A percentile compares a stretch with the other conserved stretches of the same genome.
phyloP scores from a whole-genome alignment of 768 basidiomycete species.

The Fistulinella prunicolor region DNA sequence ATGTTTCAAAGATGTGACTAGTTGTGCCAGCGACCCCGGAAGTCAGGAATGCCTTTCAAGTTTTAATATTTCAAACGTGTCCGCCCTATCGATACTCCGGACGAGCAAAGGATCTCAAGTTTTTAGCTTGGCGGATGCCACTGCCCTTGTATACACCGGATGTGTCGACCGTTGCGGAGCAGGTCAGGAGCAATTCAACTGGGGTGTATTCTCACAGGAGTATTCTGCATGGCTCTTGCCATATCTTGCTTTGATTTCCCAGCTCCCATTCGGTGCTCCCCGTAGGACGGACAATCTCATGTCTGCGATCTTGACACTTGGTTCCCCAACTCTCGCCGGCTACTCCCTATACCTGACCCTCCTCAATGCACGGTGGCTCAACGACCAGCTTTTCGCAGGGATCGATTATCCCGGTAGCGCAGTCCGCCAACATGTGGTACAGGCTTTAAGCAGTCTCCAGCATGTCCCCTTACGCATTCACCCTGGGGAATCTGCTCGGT shows the following conservation, averaged over 20 bases:
- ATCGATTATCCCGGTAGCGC: slow-evolving; percentile 24
- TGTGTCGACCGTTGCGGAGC: slow-evolving; percentile 14
- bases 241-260: slow-evolving; percentile 47
- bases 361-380: slow-evolving; percentile 44
- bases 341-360: slow-evolving; percentile 46
- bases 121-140: neutral
- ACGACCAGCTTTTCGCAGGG: slow-evolving; percentile 29
- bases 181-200: slow-evolving; percentile 14
- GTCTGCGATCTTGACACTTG: slow-evolving; percentile 42
- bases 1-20: slow-evolving; percentile 9
- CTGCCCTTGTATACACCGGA: slow-evolving; percentile 6
- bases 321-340: slow-evolving; percentile 43
- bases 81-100: slow-evolving; percentile 15
- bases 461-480: slow-evolving; percentile 39
- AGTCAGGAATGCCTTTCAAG: slow-evolving; percentile 2
- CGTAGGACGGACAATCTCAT: slow-evolving; percentile 41
- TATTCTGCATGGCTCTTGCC: slow-evolving; percentile 47
- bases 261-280: slow-evolving; percentile 46
- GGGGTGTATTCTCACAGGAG: slow-evolving; percentile 31
- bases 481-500: slow-evolving; percentile 22
- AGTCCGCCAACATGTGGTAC: slow-evolving; percentile 24
- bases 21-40: neutral
- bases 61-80: neutral
- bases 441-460: slow-evolving; percentile 39
- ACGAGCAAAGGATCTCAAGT: slow-evolving; percentile 5